Base-by-base conservation (phyloP, 768 basidiomycete genomes). In the Cubamyces sp. region DNA sequence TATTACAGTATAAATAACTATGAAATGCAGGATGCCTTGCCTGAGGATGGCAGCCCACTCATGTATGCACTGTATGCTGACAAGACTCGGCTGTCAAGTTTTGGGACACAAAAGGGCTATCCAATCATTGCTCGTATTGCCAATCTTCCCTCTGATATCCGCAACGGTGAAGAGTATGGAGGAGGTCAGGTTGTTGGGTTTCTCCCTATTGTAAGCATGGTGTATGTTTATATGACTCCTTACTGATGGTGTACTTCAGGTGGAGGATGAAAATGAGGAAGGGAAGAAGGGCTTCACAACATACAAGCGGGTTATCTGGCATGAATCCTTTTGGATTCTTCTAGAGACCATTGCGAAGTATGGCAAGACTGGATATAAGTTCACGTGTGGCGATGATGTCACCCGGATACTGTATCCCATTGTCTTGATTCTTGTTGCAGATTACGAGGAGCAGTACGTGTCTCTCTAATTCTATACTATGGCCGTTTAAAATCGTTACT, bases 361-460 rank as follows among this genome's bases (percentile, higher is more conserved):
- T 12, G 66, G 66, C 18, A 55, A 63, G 40, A 57, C 54, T 23
- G 68, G 69, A 3, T 62, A 23, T 26, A 16, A 21, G 37, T 26
- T 64, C 26, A 46, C 56, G 19, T 64, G 62, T 47, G 48, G 41
- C 1, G 51, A 69, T 60, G 37, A 26, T 2, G n/a, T 66, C 1
- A 3, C 1, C 2, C 48, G 51, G 2, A 34, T 19, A 11, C 25
- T 73, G 3, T 73, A 64, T 48, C 72, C 69, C 4, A 34, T 67
- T 21, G 54, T 72, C 5, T 39, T 68, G 5, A 70, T 73, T 1
- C 42, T 72, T 14, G 68, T 67, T 9, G 67, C 70, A 21, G 72
- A 73, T 41, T 73, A 71, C 60, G 69, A 73, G 48, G 72, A 72
- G 55, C 70, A 71, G 71, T 72, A 54, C 48, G 60, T 67, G n/a